phyloP scores from a whole-genome alignment of 257 asterid species.

The Fraxinus americana region DNA sequence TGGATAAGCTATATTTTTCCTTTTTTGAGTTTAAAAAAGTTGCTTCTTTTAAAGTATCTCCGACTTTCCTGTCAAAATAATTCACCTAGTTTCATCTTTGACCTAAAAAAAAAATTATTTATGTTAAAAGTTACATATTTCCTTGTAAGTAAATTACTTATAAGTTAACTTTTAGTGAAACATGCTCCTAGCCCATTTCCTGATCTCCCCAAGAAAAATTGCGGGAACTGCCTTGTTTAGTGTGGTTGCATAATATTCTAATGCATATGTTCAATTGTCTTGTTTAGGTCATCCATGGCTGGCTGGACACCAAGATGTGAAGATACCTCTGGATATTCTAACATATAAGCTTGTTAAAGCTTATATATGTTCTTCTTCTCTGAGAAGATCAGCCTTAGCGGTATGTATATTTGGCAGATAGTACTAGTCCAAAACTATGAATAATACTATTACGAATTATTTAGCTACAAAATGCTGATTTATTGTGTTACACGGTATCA shows the following conservation, averaged over 20 bases:
- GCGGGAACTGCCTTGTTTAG: background rate
- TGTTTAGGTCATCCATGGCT: slow-evolving; percentile 97
- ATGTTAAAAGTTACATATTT: background rate
- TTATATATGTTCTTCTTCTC: slow-evolving; percentile 78
- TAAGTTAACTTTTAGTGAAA: background rate
- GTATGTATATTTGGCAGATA: slow-evolving; percentile 38
- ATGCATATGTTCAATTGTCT: background rate
- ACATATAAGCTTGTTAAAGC: slow-evolving; percentile 76
- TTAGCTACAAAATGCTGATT: background rate
- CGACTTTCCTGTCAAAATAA: background rate
- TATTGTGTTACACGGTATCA: background rate
- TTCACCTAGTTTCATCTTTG: background rate
- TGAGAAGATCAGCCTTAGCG: slow-evolving; percentile 86
- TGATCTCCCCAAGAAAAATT: background rate
- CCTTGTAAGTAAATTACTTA: background rate
- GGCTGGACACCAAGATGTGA: slow-evolving; percentile 71
- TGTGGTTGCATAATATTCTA: background rate
- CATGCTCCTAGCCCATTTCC: background rate
- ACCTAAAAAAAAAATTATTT: background rate
- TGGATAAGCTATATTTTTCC: background rate
- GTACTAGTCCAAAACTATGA: background rate
- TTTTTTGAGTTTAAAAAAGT: background rate
- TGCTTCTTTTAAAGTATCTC: background rate
- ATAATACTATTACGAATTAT: background rate
- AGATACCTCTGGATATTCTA: slow-evolving; percentile 87